Percentiles rank a stretch among this genome's conserved stretches.
Conservation (phyloP, 345 rosid genomes). For the Bretschneidera sinensis region DNA sequence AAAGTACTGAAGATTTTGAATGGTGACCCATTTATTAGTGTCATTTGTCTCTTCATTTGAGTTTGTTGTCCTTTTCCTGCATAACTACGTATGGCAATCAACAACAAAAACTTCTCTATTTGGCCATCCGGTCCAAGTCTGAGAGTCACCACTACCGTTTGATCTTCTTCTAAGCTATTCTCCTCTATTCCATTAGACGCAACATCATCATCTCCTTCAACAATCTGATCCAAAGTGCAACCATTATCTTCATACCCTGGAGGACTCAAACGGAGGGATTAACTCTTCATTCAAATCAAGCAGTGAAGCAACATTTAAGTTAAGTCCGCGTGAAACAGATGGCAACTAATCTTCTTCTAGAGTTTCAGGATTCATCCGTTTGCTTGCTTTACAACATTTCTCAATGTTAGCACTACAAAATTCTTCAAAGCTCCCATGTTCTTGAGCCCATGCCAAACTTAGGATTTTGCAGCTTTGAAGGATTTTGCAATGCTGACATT, state of each 20-base stretch:
- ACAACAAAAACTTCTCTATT: slow-evolving; percentile 48
- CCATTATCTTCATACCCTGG: slow-evolving; percentile 85
- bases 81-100: slow-evolving; percentile 52
- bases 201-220: slow-evolving; percentile 69
- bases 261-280: slow-evolving; percentile 73
- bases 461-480: slow-evolving; percentile 57
- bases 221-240: slow-evolving; percentile 49
- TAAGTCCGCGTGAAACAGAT: slow-evolving; percentile 53
- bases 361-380: slow-evolving; percentile 29
- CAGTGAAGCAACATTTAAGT: slow-evolving; percentile 74
- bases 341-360: slow-evolving; percentile 38
- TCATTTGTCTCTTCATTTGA: slow-evolving; percentile 79
- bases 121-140: slow-evolving; percentile 40
- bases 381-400: slow-evolving; percentile 48
- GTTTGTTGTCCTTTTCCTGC: slow-evolving; percentile 53
- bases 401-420: slow-evolving; percentile 58
- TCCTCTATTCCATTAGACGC: slow-evolving; percentile 60
- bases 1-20: slow-evolving; percentile 34
- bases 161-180: slow-evolving; percentile 52
- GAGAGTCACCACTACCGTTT: slow-evolving; percentile 58
- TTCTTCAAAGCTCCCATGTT: slow-evolving; percentile 57
- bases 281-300: slow-evolving; percentile 92
- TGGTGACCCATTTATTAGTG: slow-evolving; percentile 62
- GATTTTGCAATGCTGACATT: slow-evolving; percentile 53
- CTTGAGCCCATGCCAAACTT: too few species aligned